A percentile compares a stretch with the other conserved stretches of the same genome.
Conservation (phyloP, 768 basidiomycete genomes). For the Gloeophyllum trabeum region DNA sequence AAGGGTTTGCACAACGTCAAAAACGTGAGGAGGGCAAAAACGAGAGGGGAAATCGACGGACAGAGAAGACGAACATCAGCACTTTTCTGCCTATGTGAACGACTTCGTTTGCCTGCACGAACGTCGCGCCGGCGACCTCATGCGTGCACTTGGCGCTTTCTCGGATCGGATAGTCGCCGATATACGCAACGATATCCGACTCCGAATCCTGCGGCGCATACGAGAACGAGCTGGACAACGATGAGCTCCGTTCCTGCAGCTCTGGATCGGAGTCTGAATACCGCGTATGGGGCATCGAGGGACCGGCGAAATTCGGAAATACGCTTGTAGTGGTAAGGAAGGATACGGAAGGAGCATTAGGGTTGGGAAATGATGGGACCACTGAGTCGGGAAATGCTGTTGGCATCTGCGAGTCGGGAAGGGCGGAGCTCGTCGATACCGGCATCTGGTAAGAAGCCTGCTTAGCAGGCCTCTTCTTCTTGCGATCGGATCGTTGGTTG, state of each 20-base stretch:
- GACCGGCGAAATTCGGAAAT: background rate
- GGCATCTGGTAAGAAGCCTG: background rate
- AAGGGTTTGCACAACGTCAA: background rate
- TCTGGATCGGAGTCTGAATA: too few species aligned
- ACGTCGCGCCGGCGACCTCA: conserved; percentile 48
- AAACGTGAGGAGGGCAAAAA: background rate
- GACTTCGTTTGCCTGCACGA: conserved; percentile 36
- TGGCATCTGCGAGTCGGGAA: background rate
- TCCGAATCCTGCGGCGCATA: background rate
- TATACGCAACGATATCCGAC: conserved; percentile 29
- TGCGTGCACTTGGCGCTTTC: conserved; percentile 43
- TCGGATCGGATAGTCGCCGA: conserved; percentile 27
- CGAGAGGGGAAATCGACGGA: conserved; percentile 17
- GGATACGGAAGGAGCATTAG: background rate
- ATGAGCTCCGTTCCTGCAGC: too few species aligned
- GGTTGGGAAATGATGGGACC: too few species aligned
- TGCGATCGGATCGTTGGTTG: too few species aligned
- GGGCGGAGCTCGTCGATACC: background rate
- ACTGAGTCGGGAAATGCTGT: background rate
- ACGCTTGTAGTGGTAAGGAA: conserved; percentile 11
- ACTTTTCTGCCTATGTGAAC: conserved; percentile 46
- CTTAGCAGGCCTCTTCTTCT: background rate
- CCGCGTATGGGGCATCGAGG: background rate
- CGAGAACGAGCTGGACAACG: background rate
- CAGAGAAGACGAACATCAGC: conserved; percentile 56